These are phyloP conservation scores for Cyberlindnera subsufficiens DNA, from an alignment of 805 yeast species.

Conservation along the genomic window DNA sequence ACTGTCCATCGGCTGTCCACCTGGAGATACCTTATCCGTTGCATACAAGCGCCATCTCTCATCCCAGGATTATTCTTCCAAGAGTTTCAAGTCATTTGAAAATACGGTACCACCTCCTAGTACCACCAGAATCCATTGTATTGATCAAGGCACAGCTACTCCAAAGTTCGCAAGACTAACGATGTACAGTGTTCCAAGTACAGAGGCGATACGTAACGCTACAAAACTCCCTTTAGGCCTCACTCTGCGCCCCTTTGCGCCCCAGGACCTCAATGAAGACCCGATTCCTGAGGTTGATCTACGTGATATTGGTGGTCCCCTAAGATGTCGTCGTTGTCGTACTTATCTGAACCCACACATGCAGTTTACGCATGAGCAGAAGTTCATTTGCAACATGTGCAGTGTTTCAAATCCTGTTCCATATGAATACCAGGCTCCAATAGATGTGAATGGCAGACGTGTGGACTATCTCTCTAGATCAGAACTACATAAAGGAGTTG, in stretches of 20 bases:
- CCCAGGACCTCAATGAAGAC: constrained; percentile 39
- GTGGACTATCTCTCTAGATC: constrained; percentile 61
- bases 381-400: constrained; percentile 83
- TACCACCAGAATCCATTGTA: constrained; percentile 61
- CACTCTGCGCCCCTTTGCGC: constrained; percentile 81
- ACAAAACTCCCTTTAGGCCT: constrained; percentile 80
- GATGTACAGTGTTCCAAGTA: constrained; percentile 76
- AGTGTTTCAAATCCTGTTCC: constrained; percentile 68
- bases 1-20: constrained; percentile 1
- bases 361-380: constrained; percentile 53
- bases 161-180: constrained; percentile 75
- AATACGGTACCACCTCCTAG: constrained; percentile 74
- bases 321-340: constrained; percentile 89
- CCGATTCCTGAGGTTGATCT: constrained; percentile 65
- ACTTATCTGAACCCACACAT: constrained; percentile 84
- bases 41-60: constrained; percentile 13
- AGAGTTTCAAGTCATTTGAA: constrained; percentile 62
- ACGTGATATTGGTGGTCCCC: constrained; percentile 52
- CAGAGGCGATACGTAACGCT: constrained; percentile 60
- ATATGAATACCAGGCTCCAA: constrained; percentile 54
- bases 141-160: constrained; percentile 81
- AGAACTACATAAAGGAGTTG: constrained; percentile 77
- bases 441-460: constrained; percentile 57
- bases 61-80: constrained; percentile 18
- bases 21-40: constrained; percentile 12